These are phyloP conservation scores for Eucalyptus curtisii DNA, from an alignment of 345 rosid species.

Conservation along the genomic window DNA sequence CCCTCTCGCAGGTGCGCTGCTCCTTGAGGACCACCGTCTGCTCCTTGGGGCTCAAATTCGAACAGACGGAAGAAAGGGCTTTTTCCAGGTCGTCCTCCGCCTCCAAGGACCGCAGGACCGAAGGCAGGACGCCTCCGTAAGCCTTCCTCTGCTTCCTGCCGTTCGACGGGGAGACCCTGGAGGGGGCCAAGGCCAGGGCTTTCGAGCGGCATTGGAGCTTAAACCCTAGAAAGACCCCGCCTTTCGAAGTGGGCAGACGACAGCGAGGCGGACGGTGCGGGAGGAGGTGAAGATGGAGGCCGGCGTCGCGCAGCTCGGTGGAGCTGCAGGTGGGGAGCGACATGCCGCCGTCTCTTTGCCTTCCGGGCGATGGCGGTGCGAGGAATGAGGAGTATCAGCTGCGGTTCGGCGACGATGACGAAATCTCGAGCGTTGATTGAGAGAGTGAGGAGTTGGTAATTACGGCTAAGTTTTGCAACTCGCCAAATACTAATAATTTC, in stretches of 20 bases:
- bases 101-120: conserved; percentile 50
- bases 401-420: background rate
- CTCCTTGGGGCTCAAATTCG: conserved; percentile 57
- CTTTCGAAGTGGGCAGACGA: background rate
- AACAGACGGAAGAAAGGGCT: conserved; percentile 36
- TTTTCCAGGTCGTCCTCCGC: conserved; percentile 38
- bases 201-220: conserved; percentile 40
- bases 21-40: conserved; percentile 76
- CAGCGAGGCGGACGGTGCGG: conserved; percentile 19
- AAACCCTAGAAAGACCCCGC: conserved; percentile 23
- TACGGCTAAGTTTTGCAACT: background rate
- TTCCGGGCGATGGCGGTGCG: background rate
- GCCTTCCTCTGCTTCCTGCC: conserved; percentile 28
- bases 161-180: conserved; percentile 17
- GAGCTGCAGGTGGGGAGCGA: conserved; percentile 23
- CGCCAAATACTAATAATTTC: too few species aligned
- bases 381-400: background rate
- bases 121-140: conserved; percentile 47
- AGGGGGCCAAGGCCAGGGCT: conserved; percentile 19
- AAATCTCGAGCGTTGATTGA: background rate
- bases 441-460: background rate
- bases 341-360: conserved; percentile 5
- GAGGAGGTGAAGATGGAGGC: conserved; percentile 1
- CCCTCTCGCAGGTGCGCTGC: conserved; percentile 45
- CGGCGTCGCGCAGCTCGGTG: conserved; percentile 19